Evolutionary conservation across 345 rosid species (phyloP).

Genomic region (Euphorbia tirucalli): DNA sequence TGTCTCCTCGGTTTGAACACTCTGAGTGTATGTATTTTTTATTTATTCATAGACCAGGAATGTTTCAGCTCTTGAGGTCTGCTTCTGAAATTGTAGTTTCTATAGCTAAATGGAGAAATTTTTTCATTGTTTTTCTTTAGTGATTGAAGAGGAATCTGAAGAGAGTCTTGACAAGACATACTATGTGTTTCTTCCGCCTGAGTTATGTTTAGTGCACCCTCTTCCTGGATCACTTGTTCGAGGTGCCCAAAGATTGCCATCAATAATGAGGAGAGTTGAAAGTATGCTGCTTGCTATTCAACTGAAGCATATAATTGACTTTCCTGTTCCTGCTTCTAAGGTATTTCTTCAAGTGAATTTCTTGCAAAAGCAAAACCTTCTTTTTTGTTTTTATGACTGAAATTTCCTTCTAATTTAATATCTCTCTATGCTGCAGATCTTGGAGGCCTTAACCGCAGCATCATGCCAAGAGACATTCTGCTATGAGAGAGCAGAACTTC

Average conservation of each 20-base stretch:
- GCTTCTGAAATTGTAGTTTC: constrained; percentile 6
- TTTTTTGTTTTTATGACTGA: too few relatives aligned
- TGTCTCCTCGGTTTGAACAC: constrained; percentile 94
- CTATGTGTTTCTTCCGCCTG: constrained; percentile 94
- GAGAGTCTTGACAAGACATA: constrained; percentile 78
- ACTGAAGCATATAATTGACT: constrained; percentile 65
- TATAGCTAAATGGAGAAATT: constrained; percentile 17
- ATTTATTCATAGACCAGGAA: neutral
- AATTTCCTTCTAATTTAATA: constrained; percentile 11
- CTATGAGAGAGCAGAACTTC: constrained; percentile 97
- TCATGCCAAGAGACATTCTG: constrained; percentile 99
- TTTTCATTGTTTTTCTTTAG: constrained; percentile 2
- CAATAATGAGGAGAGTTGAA: constrained; percentile 96
- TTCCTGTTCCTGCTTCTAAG: constrained; percentile 75
- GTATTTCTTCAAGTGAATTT: constrained; percentile 28
- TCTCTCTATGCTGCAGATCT: constrained; percentile 46
- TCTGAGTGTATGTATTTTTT: constrained; percentile 51
- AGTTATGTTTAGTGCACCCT: constrained; percentile 87
- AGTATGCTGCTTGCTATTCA: constrained; percentile 93
- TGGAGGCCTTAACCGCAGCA: constrained; percentile 98
- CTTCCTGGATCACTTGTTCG: constrained; percentile 93
- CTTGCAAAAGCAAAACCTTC: neutral
- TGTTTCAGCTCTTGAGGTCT: neutral
- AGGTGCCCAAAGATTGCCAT: constrained; percentile 96
- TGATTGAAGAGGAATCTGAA: constrained; percentile 65